Evolutionary conservation across 768 basidiomycete genomes (phyloP).

Genomic region (Leccinum subgranulosum): DNA sequence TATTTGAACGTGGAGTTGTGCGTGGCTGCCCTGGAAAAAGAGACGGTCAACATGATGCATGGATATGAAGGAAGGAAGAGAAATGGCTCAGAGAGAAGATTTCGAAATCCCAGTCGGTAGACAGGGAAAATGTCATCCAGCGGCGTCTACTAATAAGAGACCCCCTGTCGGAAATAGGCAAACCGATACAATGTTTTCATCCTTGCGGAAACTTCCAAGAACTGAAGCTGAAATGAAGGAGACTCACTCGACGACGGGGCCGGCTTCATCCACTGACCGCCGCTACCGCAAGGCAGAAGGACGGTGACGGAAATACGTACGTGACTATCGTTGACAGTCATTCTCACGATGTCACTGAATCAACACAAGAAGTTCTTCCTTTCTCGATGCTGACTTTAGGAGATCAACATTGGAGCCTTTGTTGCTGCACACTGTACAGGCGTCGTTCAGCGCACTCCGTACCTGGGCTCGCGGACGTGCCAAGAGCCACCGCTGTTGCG

Average conservation of each 20-base stretch:
- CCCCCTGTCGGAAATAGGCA: constrained; percentile 22
- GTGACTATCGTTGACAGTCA: not conserved
- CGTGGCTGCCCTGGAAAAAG: not conserved
- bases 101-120: constrained; percentile 7
- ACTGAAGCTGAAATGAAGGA: not conserved
- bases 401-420: not conserved
- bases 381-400: not conserved
- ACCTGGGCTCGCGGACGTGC: not conserved
- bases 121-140: constrained; percentile 25
- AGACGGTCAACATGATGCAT: constrained; percentile 11
- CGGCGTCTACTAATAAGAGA: constrained; percentile 21
- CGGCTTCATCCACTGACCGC: no score
- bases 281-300: not conserved
- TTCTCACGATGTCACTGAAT: not conserved
- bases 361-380: not conserved
- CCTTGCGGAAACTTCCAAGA: not conserved
- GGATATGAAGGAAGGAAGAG: not conserved
- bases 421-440: not conserved
- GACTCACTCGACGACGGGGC: not conserved
- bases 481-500: not conserved
- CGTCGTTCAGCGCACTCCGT: not conserved
- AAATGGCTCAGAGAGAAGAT: constrained; percentile 35
- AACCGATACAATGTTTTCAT: constrained; percentile 27
- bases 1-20: not conserved
- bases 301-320: not conserved